Evolutionary conservation across 176 grass and related monocot species (phyloP), one percentile per base, ranked within the genome.

Genomic region (Areca catechu): DNA sequence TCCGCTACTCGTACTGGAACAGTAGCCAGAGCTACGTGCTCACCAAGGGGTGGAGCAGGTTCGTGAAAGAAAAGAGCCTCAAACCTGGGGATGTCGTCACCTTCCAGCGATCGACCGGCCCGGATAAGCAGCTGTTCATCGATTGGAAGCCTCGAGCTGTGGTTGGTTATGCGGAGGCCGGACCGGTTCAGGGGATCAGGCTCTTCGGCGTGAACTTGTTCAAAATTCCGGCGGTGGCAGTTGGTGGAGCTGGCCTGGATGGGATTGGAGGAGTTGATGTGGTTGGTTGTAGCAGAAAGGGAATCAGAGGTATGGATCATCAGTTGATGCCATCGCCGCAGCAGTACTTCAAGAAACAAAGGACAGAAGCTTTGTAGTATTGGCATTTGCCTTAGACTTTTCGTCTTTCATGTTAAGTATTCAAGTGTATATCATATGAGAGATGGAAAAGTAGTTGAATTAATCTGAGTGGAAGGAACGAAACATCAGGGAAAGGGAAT

Each of bases 11-110:
- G 3, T 95, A 95, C 70, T 95, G 91, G 91, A 95, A 95, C 71
- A 95, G 91, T 70, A 95, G 91, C 83, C 91, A 95, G 78, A 95
- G 91, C 73, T 95, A 95, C 84, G 91, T 95, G 49, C 86, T 95
- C 50, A 95, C 91, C 50, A 95, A 84, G 60, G 91, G 91, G 0
- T 95, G 91, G 91, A 95, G 86, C 66, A 74, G 91, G 10, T 95
- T 95, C 66, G 91, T 95, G 59, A 95, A 90, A 76, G 90, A 90
- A 67, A 95, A 95, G 68, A 76, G 77, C 1, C 78, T 95, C 21
- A 61, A 61, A 19, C 82, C 90, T 24, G 86, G 90, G n/a, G 90
- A 95, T 61, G 68, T 76, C n/a, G 67, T 95, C 22, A 80, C 76
- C 1, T 95, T 95, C 81, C 82, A 80, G 61, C 79, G 85, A 19